Conservation (phyloP, 2,329 filamentous ascomycete species). For the Anthostomella pinea region DNA sequence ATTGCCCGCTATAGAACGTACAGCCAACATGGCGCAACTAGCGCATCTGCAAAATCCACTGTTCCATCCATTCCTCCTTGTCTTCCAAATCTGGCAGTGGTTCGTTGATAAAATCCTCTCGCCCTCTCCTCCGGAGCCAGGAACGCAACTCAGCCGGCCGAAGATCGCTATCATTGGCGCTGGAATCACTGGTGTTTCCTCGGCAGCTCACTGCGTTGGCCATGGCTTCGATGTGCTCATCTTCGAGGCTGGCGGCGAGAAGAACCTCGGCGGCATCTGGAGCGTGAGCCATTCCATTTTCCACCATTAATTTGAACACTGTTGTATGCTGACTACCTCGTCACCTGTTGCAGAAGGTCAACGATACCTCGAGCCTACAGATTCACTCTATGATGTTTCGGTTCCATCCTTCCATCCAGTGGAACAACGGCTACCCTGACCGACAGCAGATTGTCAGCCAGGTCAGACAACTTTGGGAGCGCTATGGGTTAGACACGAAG, state of each 20-base stretch:
- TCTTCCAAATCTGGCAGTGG: conserved; percentile 66
- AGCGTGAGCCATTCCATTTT: conserved; percentile 53
- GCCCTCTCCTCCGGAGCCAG: conserved; percentile 63
- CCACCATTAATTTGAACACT: background rate
- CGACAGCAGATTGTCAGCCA: conserved; percentile 72
- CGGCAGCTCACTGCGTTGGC: conserved; percentile 78
- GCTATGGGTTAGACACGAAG: conserved; percentile 66
- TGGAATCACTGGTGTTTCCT: conserved; percentile 71
- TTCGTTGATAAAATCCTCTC: conserved; percentile 63
- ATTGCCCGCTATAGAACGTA: background rate
- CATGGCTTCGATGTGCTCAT: conserved; percentile 81
- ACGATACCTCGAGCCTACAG: conserved; percentile 77
- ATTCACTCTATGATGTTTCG: conserved; percentile 87
- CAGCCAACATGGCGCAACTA: conserved; percentile 17
- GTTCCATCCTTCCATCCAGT: conserved; percentile 77
- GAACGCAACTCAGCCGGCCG: conserved; percentile 55
- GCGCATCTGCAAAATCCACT: conserved; percentile 37
- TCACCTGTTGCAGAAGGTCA: conserved; percentile 67
- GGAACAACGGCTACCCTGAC: conserved; percentile 73
- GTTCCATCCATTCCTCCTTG: conserved; percentile 55
- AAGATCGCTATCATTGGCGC: conserved; percentile 68
- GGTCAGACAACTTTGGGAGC: conserved; percentile 69
- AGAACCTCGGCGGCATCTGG: conserved; percentile 76
- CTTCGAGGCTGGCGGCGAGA: conserved; percentile 68
- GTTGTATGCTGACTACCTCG: conserved; percentile 1